phyloP scores from a whole-genome alignment of 139 green algal species.

The Haematococcus lacustris region DNA sequence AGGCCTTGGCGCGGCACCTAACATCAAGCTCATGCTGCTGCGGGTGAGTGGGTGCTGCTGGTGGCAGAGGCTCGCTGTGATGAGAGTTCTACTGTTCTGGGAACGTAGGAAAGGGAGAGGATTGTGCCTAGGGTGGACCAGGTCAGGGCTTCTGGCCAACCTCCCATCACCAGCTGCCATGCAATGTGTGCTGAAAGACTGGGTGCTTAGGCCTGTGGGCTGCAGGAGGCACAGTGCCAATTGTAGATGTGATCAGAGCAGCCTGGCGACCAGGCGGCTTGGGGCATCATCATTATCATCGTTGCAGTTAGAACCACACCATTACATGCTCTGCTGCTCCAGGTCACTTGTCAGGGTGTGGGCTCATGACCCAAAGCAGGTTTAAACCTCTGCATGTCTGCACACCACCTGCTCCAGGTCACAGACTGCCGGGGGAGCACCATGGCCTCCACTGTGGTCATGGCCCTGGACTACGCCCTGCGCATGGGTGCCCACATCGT shows the following conservation, averaged over 20 bases:
- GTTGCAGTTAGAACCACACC: neutral
- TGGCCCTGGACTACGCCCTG: constrained; percentile 15
- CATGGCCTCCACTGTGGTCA: constrained; percentile 5
- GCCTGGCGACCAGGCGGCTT: too few species aligned
- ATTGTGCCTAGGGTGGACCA: neutral
- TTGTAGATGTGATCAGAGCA: neutral
- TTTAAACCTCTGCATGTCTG: too few species aligned
- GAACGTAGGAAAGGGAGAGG: neutral
- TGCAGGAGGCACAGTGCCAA: neutral
- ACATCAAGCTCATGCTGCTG: constrained; percentile 14
- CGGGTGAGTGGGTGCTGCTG: too few species aligned
- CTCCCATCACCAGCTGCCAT: neutral
- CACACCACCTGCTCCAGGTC: neutral
- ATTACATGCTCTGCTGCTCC: neutral
- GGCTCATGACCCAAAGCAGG: neutral
- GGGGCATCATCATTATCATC: too few species aligned
- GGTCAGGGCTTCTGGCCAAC: too few species aligned
- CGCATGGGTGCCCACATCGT: constrained; percentile 17
- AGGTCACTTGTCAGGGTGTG: neutral
- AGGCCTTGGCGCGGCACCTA: constrained; percentile 5
- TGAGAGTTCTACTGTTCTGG: too few species aligned
- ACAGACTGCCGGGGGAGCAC: constrained; percentile 12
- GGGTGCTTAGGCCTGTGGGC: neutral
- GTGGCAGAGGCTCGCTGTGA: too few species aligned
- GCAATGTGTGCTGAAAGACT: neutral